Evolutionary conservation across 345 rosid species (phyloP), one percentile per base, ranked within the genome.

Genomic region (Arabis hirsuta): DNA sequence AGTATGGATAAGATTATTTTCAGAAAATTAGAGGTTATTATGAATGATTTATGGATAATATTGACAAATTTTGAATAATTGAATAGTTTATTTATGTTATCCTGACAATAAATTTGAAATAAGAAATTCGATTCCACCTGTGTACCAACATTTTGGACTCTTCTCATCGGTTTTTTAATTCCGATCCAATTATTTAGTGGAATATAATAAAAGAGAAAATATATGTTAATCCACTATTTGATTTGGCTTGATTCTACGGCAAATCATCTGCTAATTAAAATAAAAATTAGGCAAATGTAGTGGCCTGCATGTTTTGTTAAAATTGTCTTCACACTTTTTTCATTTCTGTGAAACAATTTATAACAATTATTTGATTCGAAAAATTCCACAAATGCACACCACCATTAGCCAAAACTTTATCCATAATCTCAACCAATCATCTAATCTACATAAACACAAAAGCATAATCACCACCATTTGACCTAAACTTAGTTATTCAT

Each of bases 221-320:
- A 22, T 22, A 50, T 8, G 20, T 47, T 9, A 14, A 16, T n/a
- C 26, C 24, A 19, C 34, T 8, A 58, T 39, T 27, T 58, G 31
- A 38, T 50, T 22, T 22, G 24, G 24, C 24, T 48, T 20, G 58
- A 36, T 20, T 16, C 58, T 16, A 13, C 22, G 36, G 12, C 20
- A 29, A 16, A 45, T 16, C 6, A 1, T 44, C 53, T 62, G 55
- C 55, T 63, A 63, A 32, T 48, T 44, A 27, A 27, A 19, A 38
- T 22, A 27, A 14, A 22, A 5, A 13, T 27, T 3, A 55, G 16
- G 12, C 22, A 19, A 55, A 36, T 56, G 41, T 24, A 67, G 72
- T 67, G 72, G 62, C 13, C 55, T 55, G 31, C 72, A 68, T 69
- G 73, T 34, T 57, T 29, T 56, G 14, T 20, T 4, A 45, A 38